phyloP scores from a whole-genome alignment of 1,284 basidiomycete genomes.

The Leccinum subrobustum region DNA sequence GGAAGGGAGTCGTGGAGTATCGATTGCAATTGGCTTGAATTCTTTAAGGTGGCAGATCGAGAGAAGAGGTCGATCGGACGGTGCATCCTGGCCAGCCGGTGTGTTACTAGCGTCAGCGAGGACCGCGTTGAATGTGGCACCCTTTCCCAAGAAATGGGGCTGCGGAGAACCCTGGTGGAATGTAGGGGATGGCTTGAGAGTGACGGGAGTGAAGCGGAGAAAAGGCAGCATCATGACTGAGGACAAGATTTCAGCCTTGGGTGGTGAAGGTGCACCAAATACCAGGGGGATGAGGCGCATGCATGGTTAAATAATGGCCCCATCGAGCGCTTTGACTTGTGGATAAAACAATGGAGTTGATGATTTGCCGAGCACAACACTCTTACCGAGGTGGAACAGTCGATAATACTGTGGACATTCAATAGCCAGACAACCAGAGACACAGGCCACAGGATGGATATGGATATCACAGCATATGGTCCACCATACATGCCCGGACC shows the following conservation, averaged over 20 bases:
- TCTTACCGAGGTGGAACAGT: conserved; percentile 10
- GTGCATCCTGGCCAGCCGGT: background rate
- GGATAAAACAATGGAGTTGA: conserved; percentile 20
- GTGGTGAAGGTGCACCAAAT: background rate
- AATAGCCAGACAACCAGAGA: background rate
- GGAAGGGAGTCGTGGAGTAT: background rate
- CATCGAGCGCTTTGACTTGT: background rate
- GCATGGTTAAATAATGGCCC: conserved; percentile 19
- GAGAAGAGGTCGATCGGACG: background rate
- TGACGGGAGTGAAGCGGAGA: conserved; percentile 5
- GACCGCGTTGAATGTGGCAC: conserved; percentile 2
- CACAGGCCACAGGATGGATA: background rate
- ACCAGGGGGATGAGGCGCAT: background rate
- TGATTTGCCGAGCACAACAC: conserved; percentile 1
- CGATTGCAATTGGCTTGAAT: background rate
- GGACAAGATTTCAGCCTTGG: background rate
- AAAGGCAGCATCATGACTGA: conserved; percentile 16
- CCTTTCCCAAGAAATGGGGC: conserved; percentile 4
- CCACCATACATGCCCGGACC: background rate
- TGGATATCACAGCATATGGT: background rate
- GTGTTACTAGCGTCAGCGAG: conserved; percentile 7
- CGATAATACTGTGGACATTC: conserved; percentile 2
- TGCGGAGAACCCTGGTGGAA: conserved; percentile 3
- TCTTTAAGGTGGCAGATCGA: conserved; percentile 1
- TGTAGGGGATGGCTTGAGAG: conserved; percentile 7